phyloP scores from a whole-genome alignment of 306 rosid species.

The Potentilla sterilis region DNA sequence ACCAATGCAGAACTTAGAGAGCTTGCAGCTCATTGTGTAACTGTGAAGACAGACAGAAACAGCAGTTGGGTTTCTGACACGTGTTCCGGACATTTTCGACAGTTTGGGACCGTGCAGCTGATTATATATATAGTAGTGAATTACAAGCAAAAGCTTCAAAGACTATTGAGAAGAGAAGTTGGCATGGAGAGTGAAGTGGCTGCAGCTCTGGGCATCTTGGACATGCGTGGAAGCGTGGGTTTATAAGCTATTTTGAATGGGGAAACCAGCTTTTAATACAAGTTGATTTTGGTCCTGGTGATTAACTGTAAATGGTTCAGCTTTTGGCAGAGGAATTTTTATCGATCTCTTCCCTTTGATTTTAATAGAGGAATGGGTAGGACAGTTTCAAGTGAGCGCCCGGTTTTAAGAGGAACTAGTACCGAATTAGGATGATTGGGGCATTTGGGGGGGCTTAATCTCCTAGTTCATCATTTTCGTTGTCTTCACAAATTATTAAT shows the following conservation, averaged over 20 bases:
- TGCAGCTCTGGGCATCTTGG: conserved; percentile 10
- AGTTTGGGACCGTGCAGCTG: conserved; percentile 7
- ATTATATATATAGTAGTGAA: conserved; percentile 3
- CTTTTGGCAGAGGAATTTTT: conserved; percentile 15
- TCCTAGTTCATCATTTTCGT: neutral
- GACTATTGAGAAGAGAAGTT: neutral
- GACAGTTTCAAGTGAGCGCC: neutral
- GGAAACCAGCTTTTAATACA: neutral
- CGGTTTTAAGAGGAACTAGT: neutral
- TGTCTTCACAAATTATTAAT: neutral
- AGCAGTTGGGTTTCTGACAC: neutral
- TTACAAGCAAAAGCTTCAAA: neutral
- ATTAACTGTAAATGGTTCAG: conserved; percentile 9
- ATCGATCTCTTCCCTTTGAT: neutral
- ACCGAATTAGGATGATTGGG: neutral
- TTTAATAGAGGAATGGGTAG: neutral
- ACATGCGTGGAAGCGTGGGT: conserved; percentile 18
- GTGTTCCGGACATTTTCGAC: conserved; percentile 6
- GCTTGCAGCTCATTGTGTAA: neutral
- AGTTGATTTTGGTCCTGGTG: neutral
- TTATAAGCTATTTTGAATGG: neutral
- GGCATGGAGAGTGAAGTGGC: conserved; percentile 17
- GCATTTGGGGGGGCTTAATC: too few species aligned
- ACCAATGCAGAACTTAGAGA: conserved; percentile 1
- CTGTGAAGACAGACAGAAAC: conserved; percentile 2